phyloP scores from a whole-genome alignment of 1,284 basidiomycete genomes.

The Irpex sp. region DNA sequence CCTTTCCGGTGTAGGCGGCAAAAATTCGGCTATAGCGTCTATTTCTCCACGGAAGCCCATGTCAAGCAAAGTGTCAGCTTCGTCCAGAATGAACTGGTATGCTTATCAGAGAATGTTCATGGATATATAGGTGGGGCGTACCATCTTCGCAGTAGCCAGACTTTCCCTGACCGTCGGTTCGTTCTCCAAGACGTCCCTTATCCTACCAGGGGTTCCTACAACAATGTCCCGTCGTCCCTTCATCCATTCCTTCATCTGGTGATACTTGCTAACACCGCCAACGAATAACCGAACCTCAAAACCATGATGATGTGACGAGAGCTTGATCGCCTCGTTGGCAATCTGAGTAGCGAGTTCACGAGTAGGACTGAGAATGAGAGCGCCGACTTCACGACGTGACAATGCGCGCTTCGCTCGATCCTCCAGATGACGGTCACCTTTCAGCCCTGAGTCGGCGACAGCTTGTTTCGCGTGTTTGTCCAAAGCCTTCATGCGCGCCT shows the following conservation, averaged over 20 bases:
- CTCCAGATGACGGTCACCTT: slow-evolving; percentile 29
- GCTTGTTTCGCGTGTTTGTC: slow-evolving; percentile 37
- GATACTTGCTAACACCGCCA: slow-evolving; percentile 71
- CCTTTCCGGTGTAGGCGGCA: slow-evolving; percentile 68
- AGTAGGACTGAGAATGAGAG: slow-evolving; percentile 90
- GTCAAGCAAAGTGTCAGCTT: slow-evolving; percentile 93
- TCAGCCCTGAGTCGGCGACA: slow-evolving; percentile 36
- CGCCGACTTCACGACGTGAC: slow-evolving; percentile 55
- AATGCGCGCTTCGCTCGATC: slow-evolving; percentile 33
- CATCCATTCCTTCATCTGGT: slow-evolving; percentile 69
- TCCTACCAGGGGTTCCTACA: slow-evolving; percentile 90
- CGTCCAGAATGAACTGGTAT: slow-evolving; percentile 81
- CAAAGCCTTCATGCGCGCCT: slow-evolving; percentile 61
- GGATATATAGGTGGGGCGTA: slow-evolving; percentile 29
- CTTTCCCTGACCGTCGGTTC: slow-evolving; percentile 55
- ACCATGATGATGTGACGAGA: slow-evolving; percentile 61
- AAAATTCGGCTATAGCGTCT: slow-evolving; percentile 63
- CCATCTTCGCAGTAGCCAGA: slow-evolving; percentile 57
- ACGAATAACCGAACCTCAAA: slow-evolving; percentile 78
- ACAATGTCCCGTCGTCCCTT: slow-evolving; percentile 77
- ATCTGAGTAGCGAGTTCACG: slow-evolving; percentile 95
- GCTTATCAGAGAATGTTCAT: slow-evolving; percentile 7
- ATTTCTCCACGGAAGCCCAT: slow-evolving; percentile 96
- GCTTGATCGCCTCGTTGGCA: slow-evolving; percentile 77
- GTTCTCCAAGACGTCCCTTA: slow-evolving; percentile 74